A percentile compares a stretch with the other conserved stretches of the same genome.
Conservation (phyloP, 345 rosid species). For the Rubroshorea leprosula region DNA sequence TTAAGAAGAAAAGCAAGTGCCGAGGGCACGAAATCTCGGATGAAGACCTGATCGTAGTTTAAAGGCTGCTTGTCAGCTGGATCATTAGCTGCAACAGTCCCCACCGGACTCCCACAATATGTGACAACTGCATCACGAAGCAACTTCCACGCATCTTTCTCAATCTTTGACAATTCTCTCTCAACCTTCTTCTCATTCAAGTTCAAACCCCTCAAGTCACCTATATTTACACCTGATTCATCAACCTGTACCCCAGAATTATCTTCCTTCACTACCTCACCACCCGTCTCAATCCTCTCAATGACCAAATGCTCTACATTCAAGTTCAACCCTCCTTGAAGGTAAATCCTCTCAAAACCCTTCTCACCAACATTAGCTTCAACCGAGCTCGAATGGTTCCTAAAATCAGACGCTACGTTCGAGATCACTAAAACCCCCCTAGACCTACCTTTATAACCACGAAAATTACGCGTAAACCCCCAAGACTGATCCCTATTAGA, state of each 20-base stretch:
- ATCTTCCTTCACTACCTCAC: constrained; percentile 31
- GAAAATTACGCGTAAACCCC: constrained; percentile 17
- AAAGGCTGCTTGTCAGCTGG: constrained; percentile 60
- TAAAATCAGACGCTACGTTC: constrained; percentile 57
- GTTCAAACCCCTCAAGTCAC: constrained; percentile 33
- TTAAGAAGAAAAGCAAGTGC: constrained; percentile 83
- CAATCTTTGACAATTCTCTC: constrained; percentile 51
- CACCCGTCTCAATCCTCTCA: constrained; percentile 34
- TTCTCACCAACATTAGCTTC: constrained; percentile 57
- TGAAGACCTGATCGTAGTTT: constrained; percentile 97
- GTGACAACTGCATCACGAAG: constrained; percentile 61
- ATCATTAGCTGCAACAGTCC: constrained; percentile 81
- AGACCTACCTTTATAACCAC: constrained; percentile 24
- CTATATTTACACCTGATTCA: constrained; percentile 30
- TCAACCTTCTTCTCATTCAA: constrained; percentile 31
- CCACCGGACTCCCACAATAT: constrained; percentile 78
- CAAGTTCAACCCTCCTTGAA: constrained; percentile 52
- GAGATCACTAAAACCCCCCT: constrained; percentile 82
- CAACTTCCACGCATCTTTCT: constrained; percentile 84
- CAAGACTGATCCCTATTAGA: constrained; percentile 40
- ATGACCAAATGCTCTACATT: constrained; percentile 58
- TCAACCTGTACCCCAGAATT: constrained; percentile 30
- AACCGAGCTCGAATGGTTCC: constrained; percentile 61
- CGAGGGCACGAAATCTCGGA: constrained; percentile 86
- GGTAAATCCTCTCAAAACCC: constrained; percentile 68